Percentiles rank a stretch among this genome's conserved stretches.
Evolutionary conservation across 2,329 filamentous ascomycete species (phyloP).

Genomic region (Blastomyces emzantsi): DNA sequence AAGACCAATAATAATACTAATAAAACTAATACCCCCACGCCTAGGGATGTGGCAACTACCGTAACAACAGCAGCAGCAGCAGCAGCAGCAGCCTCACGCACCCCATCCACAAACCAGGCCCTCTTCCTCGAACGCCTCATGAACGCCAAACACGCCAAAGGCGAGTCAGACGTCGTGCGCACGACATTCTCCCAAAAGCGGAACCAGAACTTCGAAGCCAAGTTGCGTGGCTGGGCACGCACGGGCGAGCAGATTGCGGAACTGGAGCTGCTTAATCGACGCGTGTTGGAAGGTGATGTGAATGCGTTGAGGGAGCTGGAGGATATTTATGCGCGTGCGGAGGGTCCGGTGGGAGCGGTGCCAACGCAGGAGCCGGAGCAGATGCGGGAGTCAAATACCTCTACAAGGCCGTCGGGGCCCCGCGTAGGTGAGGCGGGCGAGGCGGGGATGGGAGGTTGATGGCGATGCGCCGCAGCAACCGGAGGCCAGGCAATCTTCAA

Average conservation of each 20-base stretch:
- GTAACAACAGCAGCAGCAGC: neutral
- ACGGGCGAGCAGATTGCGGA: conserved; percentile 31
- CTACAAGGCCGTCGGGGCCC: neutral
- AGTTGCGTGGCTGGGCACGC: conserved; percentile 30
- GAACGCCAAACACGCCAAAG: conserved; percentile 53
- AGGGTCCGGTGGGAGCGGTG: neutral
- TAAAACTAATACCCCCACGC: neutral
- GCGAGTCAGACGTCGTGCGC: conserved; percentile 56
- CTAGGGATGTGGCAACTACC: neutral
- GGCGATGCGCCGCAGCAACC: neutral
- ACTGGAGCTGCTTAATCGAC: conserved; percentile 30
- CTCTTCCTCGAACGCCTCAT: conserved; percentile 58
- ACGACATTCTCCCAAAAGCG: conserved; percentile 46
- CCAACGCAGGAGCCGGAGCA: neutral
- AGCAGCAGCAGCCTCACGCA: conserved; percentile 13
- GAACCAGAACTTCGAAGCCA: conserved; percentile 25
- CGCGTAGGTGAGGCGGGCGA: neutral
- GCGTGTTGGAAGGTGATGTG: conserved; percentile 30
- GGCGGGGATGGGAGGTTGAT: neutral
- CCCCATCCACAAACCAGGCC: conserved; percentile 35
- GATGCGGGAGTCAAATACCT: neutral
- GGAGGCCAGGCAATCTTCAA: neutral
- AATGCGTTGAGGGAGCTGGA: conserved; percentile 30
- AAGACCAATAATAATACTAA: conserved; percentile 5
- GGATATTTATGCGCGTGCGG: conserved; percentile 24